Percentiles rank a stretch among this genome's conserved stretches.
phyloP scores from a whole-genome alignment of 2,329 filamentous ascomycete species.

The Blastomyces parvus region DNA sequence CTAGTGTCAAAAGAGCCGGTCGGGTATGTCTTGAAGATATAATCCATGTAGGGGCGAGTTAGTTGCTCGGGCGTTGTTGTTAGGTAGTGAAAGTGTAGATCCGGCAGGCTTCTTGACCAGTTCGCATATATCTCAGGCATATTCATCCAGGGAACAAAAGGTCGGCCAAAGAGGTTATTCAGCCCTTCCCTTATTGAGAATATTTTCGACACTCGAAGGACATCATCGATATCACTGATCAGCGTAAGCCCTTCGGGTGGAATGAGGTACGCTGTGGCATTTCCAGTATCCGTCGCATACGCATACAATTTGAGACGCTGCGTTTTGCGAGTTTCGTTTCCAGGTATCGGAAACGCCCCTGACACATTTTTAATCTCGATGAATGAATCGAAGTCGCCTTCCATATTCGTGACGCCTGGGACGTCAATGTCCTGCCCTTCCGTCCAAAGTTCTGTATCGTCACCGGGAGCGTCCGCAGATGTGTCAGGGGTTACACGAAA shows the following conservation, averaged over 20 bases:
- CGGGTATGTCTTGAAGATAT: constrained; percentile 70
- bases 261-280: constrained; percentile 63
- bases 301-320: constrained; percentile 62
- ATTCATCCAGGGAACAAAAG: constrained; percentile 64
- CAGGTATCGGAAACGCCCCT: constrained; percentile 46
- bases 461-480: constrained; percentile 52
- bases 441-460: constrained; percentile 43
- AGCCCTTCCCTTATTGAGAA: constrained; percentile 65
- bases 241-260: constrained; percentile 61
- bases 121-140: constrained; percentile 73
- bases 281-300: constrained; percentile 56
- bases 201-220: constrained; percentile 71
- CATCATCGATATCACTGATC: constrained; percentile 70
- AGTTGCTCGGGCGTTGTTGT: constrained; percentile 72
- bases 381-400: constrained; percentile 68
- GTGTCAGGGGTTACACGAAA: constrained; percentile 29
- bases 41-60: constrained; percentile 65
- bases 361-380: constrained; percentile 52
- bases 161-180: constrained; percentile 63
- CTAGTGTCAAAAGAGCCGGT: constrained; percentile 68
- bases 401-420: constrained; percentile 54
- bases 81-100: constrained; percentile 71
- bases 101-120: constrained; percentile 56
- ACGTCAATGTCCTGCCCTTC: constrained; percentile 56
- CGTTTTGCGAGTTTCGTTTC: constrained; percentile 55